These are phyloP conservation scores for Xerocomus minutiporus DNA, from an alignment of 1,284 basidiomycete genomes.

Conservation along the genomic window DNA sequence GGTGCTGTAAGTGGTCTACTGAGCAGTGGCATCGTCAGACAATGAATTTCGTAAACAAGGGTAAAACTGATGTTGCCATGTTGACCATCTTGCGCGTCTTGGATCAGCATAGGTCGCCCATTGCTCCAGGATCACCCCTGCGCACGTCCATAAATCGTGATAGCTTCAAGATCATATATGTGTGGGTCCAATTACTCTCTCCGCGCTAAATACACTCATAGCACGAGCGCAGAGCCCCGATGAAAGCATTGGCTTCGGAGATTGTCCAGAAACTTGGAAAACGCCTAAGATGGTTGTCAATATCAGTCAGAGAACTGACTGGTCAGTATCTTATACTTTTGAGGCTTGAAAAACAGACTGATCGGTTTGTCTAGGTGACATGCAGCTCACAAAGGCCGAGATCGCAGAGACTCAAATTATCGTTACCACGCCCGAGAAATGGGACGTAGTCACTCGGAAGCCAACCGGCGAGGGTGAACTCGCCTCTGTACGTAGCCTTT, in stretches of 20 bases:
- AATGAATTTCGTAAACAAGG: constrained; percentile 45
- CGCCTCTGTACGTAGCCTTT: constrained; percentile 61
- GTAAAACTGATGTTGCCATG: constrained; percentile 99
- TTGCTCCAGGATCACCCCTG: constrained; percentile 36
- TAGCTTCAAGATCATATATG: constrained; percentile 96
- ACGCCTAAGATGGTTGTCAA: constrained; percentile 85
- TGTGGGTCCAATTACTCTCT: constrained; percentile 48
- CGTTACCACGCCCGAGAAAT: constrained; percentile 99
- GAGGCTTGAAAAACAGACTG: background rate
- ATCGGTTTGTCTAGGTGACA: constrained; percentile 66
- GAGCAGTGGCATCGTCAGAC: constrained; percentile 1
- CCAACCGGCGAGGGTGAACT: constrained; percentile 96
- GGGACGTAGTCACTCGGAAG: constrained; percentile 99
- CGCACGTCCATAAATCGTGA: constrained; percentile 61
- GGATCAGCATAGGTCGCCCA: constrained; percentile 57
- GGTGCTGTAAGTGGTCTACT: constrained; percentile 69
- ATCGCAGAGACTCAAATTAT: constrained; percentile 97
- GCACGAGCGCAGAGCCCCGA: constrained; percentile 68
- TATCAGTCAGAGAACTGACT: constrained; percentile 89
- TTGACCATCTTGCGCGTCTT: constrained; percentile 88
- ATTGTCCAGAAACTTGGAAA: constrained; percentile 92
- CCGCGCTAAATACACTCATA: background rate
- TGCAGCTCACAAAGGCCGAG: constrained; percentile 94
- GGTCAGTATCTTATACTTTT: constrained; percentile 38
- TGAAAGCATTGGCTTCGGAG: constrained; percentile 97